phyloP scores from a whole-genome alignment of 495 filamentous ascomycete species.

The Daldinia bambusicola region DNA sequence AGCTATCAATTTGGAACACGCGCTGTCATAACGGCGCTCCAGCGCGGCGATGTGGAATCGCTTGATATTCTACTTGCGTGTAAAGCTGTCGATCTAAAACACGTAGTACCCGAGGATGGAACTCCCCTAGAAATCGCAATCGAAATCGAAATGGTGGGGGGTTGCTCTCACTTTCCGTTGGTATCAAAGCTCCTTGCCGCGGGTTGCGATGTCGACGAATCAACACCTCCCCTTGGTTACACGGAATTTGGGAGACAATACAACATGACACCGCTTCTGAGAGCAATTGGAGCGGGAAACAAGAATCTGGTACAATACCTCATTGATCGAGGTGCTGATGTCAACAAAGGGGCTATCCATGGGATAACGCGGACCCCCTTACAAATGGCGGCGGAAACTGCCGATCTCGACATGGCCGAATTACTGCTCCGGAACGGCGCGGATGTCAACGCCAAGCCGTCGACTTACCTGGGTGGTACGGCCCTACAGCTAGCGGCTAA shows the following conservation, averaged over 20 bases:
- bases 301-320: slow-evolving; percentile 46
- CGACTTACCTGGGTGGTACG: slow-evolving; percentile 31
- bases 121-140: neutral
- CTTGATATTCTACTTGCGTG: slow-evolving; percentile 19
- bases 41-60: neutral
- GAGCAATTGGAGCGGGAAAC: slow-evolving; percentile 22
- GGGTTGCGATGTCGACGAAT: slow-evolving; percentile 15
- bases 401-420: slow-evolving; percentile 40
- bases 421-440: slow-evolving; percentile 29
- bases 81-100: slow-evolving; percentile 7
- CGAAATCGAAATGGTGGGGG: neutral
- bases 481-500: slow-evolving; percentile 41
- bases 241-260: neutral
- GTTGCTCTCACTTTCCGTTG: neutral
- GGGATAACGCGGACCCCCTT: slow-evolving; percentile 41
- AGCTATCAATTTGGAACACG: neutral
- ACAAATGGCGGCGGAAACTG: slow-evolving; percentile 45
- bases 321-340: slow-evolving; percentile 46
- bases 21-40: neutral
- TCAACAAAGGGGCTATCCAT: slow-evolving; percentile 36
- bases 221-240: neutral
- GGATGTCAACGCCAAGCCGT: slow-evolving; percentile 36
- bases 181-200: slow-evolving; percentile 15
- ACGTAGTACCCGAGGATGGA: neutral
- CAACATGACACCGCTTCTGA: slow-evolving; percentile 27